Evolutionary conservation across 2,329 filamentous ascomycete species (phyloP).

Genomic region (Neofusicoccum cordaticola): DNA sequence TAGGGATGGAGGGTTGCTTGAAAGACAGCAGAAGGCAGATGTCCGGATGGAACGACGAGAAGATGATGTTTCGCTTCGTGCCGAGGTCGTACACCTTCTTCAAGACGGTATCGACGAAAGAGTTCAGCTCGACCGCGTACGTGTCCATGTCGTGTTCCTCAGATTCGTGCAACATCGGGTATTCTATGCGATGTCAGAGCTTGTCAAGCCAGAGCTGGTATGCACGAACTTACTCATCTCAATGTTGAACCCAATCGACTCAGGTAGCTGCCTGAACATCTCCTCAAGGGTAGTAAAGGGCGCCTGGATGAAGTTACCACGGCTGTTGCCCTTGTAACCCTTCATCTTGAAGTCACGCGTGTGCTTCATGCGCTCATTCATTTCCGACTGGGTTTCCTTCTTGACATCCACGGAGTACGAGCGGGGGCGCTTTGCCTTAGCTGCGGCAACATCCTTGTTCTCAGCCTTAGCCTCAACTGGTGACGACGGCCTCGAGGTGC

Average conservation of each 20-base stretch:
- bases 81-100: slow-evolving; percentile 85
- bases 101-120: slow-evolving; percentile 91
- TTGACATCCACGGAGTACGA: slow-evolving; percentile 60
- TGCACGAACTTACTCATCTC: slow-evolving; percentile 67
- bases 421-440: slow-evolving; percentile 39
- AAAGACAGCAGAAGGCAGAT: slow-evolving; percentile 91
- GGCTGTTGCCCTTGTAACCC: slow-evolving; percentile 92
- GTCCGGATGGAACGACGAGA: slow-evolving; percentile 96
- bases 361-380: slow-evolving; percentile 90
- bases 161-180: slow-evolving; percentile 94
- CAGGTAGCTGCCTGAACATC: slow-evolving; percentile 80
- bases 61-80: slow-evolving; percentile 84
- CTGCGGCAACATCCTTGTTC: slow-evolving; percentile 15
- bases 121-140: slow-evolving; percentile 92
- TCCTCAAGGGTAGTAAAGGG: slow-evolving; percentile 95
- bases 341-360: slow-evolving; percentile 92
- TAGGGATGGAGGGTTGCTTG: slow-evolving; percentile 95
- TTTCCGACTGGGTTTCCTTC: slow-evolving; percentile 48
- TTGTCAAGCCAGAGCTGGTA: background rate
- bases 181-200: slow-evolving; percentile 53
- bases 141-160: slow-evolving; percentile 96
- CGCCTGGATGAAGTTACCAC: slow-evolving; percentile 91
- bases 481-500: slow-evolving; percentile 47
- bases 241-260: slow-evolving; percentile 90
- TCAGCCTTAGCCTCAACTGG: slow-evolving; percentile 30